Evolutionary conservation across 345 rosid genomes (phyloP), one percentile per base, ranked within the genome.

Genomic region (Ceriops zippeliana): DNA sequence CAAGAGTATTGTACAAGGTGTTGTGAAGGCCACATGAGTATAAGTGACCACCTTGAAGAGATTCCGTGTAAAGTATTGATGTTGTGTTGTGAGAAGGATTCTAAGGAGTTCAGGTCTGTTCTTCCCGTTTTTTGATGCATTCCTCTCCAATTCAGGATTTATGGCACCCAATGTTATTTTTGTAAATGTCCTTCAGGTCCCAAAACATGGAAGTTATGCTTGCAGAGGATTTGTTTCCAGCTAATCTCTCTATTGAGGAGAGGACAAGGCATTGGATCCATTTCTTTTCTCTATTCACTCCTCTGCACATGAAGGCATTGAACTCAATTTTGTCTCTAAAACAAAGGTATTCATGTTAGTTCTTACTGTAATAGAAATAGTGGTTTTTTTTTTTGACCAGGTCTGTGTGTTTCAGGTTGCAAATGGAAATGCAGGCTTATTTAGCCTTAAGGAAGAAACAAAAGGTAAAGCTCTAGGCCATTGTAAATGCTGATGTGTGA

Each of bases 181-280:
- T 63, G 59, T 42, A 57, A 66, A 11, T 66, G 47, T 65, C 70
- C 58, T 80, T 72, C 72, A 93, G 98, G 86, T 72, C 85, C 79
- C 97, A 86, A 63, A 84, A 74, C 71, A 76, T 91, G 86, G 98
- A 93, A 76, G 80, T 72, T 72, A 80, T 89, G 76, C 83, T 93
- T 49, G 86, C 84, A 22, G 88, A 87, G 67, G 92, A 87, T 59
- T 86, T 93, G 74, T 93, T 89, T 82, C 96, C 97, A 13, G 74
- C 26, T 76, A 66, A 13, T 75, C 85, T 91, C 80, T 76, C 92
- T n/a, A 75, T 81, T 70, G 85, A 82, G 77, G 91, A 91, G 81
- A 88, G 79, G 79, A 83, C 85, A 77, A 84, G 70, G 71, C 98
- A 87, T 73, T 93, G 98, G 98, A 79, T 91, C 70, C 88, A 86